These are phyloP conservation scores for Boletus vinaceobasis DNA, from an alignment of 768 basidiomycete species.

Conservation along the genomic window DNA sequence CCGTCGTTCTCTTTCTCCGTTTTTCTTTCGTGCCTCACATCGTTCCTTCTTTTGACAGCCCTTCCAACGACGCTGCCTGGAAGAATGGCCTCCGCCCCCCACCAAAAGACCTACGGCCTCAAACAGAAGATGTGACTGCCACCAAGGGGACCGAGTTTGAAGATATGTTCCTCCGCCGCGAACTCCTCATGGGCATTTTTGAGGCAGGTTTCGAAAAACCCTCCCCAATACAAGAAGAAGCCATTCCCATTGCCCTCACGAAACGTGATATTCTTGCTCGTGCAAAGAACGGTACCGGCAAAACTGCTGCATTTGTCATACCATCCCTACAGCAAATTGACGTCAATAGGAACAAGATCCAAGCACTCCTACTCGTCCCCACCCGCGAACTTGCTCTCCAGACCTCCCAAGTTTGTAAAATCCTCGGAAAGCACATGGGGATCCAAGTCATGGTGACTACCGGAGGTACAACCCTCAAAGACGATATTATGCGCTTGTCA, in stretches of 20 bases:
- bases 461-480: constrained; percentile 95
- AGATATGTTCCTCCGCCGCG: constrained; percentile 87
- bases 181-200: constrained; percentile 99
- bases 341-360: constrained; percentile 79
- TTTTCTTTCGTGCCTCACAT: constrained; percentile 3
- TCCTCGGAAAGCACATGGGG: constrained; percentile 91
- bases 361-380: constrained; percentile 93
- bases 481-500: constrained; percentile 90
- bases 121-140: constrained; percentile 94
- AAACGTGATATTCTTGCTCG: constrained; percentile 93
- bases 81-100: constrained; percentile 77
- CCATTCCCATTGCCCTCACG: constrained; percentile 91
- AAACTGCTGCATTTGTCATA: constrained; percentile 99
- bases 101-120: constrained; percentile 88
- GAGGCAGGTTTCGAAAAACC: constrained; percentile 97
- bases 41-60: constrained; percentile 13
- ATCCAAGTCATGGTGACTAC: constrained; percentile 99
- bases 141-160: constrained; percentile 96
- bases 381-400: constrained; percentile 98
- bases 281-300: constrained; percentile 95
- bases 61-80: constrained; percentile 48
- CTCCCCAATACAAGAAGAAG: constrained; percentile 98
- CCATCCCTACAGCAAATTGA: constrained; percentile 94
- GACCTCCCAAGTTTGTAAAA: constrained; percentile 98
- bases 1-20: neutral